Base-by-base conservation (phyloP, 805 yeast genomes). In the Nakazawaea molendinolei region DNA sequence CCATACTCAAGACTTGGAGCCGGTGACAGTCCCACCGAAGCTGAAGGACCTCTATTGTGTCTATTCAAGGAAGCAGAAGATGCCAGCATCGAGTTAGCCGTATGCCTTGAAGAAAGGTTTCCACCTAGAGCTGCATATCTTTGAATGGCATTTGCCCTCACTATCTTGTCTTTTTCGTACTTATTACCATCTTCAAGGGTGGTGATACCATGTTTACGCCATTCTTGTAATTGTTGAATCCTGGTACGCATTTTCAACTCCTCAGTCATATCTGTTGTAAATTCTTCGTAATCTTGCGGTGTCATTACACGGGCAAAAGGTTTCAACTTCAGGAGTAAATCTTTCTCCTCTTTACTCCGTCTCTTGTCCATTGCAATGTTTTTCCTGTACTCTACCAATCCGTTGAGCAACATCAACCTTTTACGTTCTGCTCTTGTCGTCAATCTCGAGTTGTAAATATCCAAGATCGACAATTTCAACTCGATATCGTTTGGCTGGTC, bases 341-440 rank as follows among this genome's bases (percentile, higher is more conserved):
- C 97, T 43, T 89, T 81, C 51, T 86, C 95, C 50, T 94, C 97
- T 54, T 87, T 89, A 3, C 83, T 65, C 49, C 94, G 75, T 44
- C 78, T 78, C 61, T 92, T 92, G 51, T 92, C 99, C 23, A 73
- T 61, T 19, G 87, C 77, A 38, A 83, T 82, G 49, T 83, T 76
- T 52, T 76, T 80, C 44, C 95, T 70, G 55, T 90, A 92, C 39
- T 94, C 97, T 54, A 89, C 64, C 43, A 94, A 63, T 38, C 73
- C 67, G 54, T 94, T 87, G 37, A 76, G 74, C 39, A 92, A 65
- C 53, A 92, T 66, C 14, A 80, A 64, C 42, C 98, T 72, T 60
- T 94, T 92, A 48, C 94, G 73, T 57, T 92, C 98, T 0, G 95
- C 95, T 53, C 99, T 77, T 14, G 90, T 69, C 3, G 96, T 86